Evolutionary conservation across 2,329 filamentous ascomycete species (phyloP).

Genomic region (Monilinia fructicola): DNA sequence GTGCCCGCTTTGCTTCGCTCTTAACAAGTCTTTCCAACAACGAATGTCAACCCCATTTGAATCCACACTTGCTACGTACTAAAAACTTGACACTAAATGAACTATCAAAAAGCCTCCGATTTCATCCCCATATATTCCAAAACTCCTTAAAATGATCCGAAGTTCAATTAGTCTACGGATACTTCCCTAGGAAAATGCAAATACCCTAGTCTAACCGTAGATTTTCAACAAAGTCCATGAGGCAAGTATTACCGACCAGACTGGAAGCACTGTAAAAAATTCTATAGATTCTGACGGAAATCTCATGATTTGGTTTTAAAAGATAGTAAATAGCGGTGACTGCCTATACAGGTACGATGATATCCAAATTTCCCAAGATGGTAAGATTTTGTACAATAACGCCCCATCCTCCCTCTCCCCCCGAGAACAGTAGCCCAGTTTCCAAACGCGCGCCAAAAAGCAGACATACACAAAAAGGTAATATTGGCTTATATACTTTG

Average conservation of each 20-base stretch:
- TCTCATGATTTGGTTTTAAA: background rate
- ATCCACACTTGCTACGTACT: background rate
- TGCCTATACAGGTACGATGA: background rate
- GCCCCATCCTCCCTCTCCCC: background rate
- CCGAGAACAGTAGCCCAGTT: background rate
- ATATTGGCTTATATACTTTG: constrained; percentile 3
- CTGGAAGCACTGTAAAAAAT: background rate
- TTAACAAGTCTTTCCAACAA: background rate
- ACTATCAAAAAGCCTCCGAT: no score
- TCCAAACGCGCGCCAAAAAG: constrained; percentile 18
- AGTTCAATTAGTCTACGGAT: background rate
- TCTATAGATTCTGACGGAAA: background rate
- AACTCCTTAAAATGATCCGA: background rate
- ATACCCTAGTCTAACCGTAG: constrained; percentile 1
- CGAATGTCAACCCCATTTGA: background rate
- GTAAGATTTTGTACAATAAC: background rate
- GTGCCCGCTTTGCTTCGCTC: background rate
- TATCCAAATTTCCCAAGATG: background rate
- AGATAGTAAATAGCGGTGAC: background rate
- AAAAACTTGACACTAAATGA: background rate
- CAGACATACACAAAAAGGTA: constrained; percentile 7
- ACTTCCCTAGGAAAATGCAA: background rate
- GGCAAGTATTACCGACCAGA: constrained; percentile 3
- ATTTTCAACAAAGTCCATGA: background rate
- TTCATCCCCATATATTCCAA: background rate